A percentile compares a stretch with the other conserved stretches of the same genome.
Conservation (phyloP, 2,329 filamentous ascomycete species). For the Pseudocercospora macadamiae region DNA sequence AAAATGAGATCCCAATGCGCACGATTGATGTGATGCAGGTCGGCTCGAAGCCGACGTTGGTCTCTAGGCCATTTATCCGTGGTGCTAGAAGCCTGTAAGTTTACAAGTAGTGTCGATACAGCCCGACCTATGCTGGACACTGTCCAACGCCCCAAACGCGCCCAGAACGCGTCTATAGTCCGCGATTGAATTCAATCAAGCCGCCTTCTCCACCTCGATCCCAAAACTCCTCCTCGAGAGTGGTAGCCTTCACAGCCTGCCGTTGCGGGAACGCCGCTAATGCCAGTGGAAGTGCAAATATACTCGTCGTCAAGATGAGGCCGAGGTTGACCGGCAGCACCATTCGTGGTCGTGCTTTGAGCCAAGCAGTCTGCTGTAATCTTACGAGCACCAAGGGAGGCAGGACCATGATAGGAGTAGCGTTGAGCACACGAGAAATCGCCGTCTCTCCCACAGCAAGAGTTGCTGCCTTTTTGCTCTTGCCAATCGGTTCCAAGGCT, state of each 20-base stretch:
- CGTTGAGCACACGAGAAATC: conserved; percentile 86
- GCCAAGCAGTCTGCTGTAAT: conserved; percentile 81
- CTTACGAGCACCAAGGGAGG: conserved; percentile 84
- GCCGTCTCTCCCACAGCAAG: conserved; percentile 93
- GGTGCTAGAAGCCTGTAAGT: too few relatives aligned
- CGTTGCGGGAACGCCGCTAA: conserved; percentile 91
- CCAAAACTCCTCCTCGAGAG: conserved; percentile 84
- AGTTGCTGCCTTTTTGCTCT: conserved; percentile 83
- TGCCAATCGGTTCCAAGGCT: conserved; percentile 66
- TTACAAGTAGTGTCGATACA: too few relatives aligned
- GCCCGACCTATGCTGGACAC: too few relatives aligned
- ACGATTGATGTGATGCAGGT: too few relatives aligned
- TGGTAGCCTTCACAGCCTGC: conserved; percentile 75
- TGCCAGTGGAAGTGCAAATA: conserved; percentile 86
- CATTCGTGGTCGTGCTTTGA: conserved; percentile 74
- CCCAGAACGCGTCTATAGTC: conserved; percentile 47
- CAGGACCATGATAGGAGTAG: conserved; percentile 95
- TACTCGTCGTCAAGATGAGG: conserved; percentile 82
- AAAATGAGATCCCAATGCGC: too few relatives aligned
- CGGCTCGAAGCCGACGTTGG: too few relatives aligned
- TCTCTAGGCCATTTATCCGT: too few relatives aligned
- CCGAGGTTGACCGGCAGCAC: conserved; percentile 83
- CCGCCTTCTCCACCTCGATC: conserved; percentile 76
- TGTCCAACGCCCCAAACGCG: too few relatives aligned
- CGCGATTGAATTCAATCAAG: conserved; percentile 94